Base-by-base conservation (phyloP, 2,329 filamentous ascomycete species). In the Fusarium duplospermum region DNA sequence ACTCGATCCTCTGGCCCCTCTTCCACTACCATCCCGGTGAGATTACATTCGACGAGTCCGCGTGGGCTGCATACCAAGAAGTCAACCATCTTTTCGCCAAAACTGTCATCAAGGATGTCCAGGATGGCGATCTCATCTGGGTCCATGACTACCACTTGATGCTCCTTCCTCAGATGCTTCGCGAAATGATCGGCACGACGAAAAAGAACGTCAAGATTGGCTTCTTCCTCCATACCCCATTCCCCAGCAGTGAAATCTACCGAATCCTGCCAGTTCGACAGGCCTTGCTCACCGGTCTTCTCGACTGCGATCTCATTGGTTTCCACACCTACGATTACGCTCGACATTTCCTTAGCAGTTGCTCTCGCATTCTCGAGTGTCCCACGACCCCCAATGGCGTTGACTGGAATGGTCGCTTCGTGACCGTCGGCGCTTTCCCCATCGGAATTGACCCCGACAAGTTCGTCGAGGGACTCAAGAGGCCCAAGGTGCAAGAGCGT, bases 281-380 rank as follows among this genome's bases (percentile, higher is more conserved):
- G 81, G 92, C 94, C 79, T 91, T 98, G 60, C 89, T 99, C 52
- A 89, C 93, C 58, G 95, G 96, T 65, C 91, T 98, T 42, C 88
- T 99, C 36, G 93, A 97, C 81, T 98, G 96, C 86, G 96, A 98
- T 81, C 87, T 99, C 69, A 94, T 98, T 80, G 96, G 96, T 35
- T 98, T 99, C 87, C 96, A 99, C 84, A 99, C 96, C 31, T 98
- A 98, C 85, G 96, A 98, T 85, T 99, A 99, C 80, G 96, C 95
- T n/a, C 90, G 96, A 62, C 96, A 99, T 84, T 99, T 98, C 86
- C 86, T 99, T 76, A 98, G 95, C 85, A 96, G 94, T 81, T 98
- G 96, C 85, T 96, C 95, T n/a, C 93, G 96, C 74, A 96, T 98
- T 76, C 88, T 98, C 52, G 90, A 89, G 73, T 90, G 93, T 1